Evolutionary conservation across 805 yeast species (phyloP).

Genomic region (Candida dajiaensis): DNA sequence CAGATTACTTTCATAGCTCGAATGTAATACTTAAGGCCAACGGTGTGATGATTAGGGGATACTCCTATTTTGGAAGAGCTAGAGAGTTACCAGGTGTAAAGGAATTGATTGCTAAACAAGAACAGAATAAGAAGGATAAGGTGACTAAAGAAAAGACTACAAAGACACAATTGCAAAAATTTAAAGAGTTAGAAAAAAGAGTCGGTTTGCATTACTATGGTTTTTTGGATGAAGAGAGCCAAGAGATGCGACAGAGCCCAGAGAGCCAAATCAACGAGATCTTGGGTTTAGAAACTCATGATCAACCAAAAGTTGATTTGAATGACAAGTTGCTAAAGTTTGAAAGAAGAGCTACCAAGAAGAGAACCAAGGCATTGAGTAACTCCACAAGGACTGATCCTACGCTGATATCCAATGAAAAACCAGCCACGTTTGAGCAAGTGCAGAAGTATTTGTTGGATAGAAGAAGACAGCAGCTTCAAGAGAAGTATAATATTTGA

Average conservation of each 20-base stretch:
- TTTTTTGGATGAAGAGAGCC: conserved; percentile 25
- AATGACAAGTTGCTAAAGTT: conserved; percentile 23
- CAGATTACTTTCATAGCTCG: conserved; percentile 42
- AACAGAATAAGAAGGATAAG: conserved; percentile 16
- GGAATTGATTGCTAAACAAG: conserved; percentile 35
- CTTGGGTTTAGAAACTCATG: conserved; percentile 4
- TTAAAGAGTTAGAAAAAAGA: conserved; percentile 22
- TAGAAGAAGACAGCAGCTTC: conserved; percentile 13
- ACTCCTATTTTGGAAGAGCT: conserved; percentile 77
- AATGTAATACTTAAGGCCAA: conserved; percentile 10
- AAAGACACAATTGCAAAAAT: conserved; percentile 15
- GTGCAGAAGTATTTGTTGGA: conserved; percentile 15
- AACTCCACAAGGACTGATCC: neutral
- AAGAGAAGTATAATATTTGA: conserved; percentile 6
- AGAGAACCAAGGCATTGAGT: conserved; percentile 8
- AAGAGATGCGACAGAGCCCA: conserved; percentile 5
- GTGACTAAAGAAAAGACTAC: conserved; percentile 12
- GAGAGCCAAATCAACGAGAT: conserved; percentile 10
- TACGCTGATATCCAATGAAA: neutral
- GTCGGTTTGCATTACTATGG: conserved; percentile 40
- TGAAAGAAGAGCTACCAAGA: conserved; percentile 26
- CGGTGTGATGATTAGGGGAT: conserved; percentile 18
- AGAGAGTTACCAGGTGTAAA: conserved; percentile 71
- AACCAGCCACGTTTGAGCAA: conserved; percentile 7
- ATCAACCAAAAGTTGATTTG: neutral